Evolutionary conservation across 1,139 yeast genomes (phyloP), one percentile per base, ranked within the genome.

Genomic region (Candida frijolesensis): DNA sequence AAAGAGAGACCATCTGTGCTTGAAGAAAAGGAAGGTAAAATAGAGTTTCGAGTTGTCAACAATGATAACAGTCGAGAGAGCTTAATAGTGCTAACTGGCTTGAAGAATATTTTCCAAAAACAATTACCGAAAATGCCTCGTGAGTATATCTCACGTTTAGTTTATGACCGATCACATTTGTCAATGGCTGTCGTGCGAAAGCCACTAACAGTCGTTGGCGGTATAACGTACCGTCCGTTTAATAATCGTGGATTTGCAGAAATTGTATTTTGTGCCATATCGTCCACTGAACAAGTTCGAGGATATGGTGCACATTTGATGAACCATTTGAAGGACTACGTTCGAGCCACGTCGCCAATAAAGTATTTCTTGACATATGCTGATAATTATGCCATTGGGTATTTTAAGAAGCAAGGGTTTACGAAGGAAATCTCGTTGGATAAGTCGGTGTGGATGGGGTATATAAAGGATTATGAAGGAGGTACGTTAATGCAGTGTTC

Each of bases 121-220:
- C 99, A 94, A 68, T 78, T 94, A 57, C 99, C 99, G 3, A 94
- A 94, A 67, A 94, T 94, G 99, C 99, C 99, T 33, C 82, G 95
- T 54, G 98, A 95, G 64, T 94, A 95, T 69, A 94, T 94, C 63
- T 91, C 97, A 2, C 75, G 99, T 57, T 78, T 94, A 58, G 99
- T 94, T 3, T 94, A 91, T 64, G 99, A 95, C 67, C 74, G 97
- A 58, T 87, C 95, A 38, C 99, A 94, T 71, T 74, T 95, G 43
- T 91, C 97, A 0, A 90, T 94, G 82, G 99, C 99, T 0, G 96
- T 95, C 49, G 94, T 94, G 16, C 78, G 96, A 54, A 89, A 89
- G 59, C 97, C 97, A 11, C 70, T 94, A 58, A 89, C 96, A 0
- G 99, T 94, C 29, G 98, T 94, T 1, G 99, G 99, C 38, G 99